phyloP scores from a whole-genome alignment of 345 rosid genomes.

The Syzygium aqueum region DNA sequence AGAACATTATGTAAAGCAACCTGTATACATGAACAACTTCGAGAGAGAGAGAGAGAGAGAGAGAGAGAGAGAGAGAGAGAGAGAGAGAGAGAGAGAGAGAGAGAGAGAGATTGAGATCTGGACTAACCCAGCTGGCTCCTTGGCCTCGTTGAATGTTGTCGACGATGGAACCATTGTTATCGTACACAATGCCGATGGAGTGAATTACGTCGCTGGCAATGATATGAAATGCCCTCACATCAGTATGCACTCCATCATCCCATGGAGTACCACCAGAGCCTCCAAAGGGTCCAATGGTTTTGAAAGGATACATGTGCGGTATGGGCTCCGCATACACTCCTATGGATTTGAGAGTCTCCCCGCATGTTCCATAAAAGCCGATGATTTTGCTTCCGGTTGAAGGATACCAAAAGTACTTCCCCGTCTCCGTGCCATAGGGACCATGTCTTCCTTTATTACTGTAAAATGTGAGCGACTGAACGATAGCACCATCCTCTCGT shows the following conservation, averaged over 20 bases:
- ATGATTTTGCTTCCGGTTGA: background rate
- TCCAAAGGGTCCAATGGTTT: background rate
- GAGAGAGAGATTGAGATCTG: background rate
- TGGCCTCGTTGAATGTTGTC: background rate
- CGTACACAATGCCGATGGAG: background rate
- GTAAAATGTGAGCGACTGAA: background rate
- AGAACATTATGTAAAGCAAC: background rate
- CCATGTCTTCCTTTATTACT: background rate
- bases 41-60: background rate
- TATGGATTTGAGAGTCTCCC: background rate
- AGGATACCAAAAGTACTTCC: background rate
- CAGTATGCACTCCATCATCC: background rate
- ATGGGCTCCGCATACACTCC: background rate
- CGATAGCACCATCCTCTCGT: background rate
- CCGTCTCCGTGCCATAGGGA: background rate
- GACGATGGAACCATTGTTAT: background rate
- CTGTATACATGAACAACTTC: accelerated
- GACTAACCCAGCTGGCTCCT: background rate
- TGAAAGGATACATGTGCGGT: background rate
- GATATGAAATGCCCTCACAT: background rate
- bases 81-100: background rate
- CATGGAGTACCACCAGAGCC: background rate
- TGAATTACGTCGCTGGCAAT: background rate
- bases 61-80: background rate
- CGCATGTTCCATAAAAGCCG: background rate